A percentile compares a stretch with the other conserved stretches of the same genome.
Conservation (phyloP, 2,329 filamentous ascomycete species). For the Xylaria sp. region DNA sequence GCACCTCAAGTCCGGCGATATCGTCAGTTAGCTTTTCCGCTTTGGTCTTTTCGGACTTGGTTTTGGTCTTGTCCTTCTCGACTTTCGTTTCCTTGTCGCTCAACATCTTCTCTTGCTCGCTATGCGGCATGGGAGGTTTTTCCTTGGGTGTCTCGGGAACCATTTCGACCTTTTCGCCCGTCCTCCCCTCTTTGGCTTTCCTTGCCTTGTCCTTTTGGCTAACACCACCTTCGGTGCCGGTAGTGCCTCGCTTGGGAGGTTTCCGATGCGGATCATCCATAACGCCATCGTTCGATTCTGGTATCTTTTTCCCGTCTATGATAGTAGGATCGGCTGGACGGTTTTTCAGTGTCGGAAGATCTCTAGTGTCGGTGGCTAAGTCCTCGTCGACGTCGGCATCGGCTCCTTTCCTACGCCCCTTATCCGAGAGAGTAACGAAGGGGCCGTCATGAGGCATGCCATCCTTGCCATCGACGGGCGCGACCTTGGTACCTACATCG, state of each 20-base stretch:
- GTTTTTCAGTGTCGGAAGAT: conserved; percentile 60
- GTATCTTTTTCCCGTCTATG: conserved; percentile 70
- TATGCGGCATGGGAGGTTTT: conserved; percentile 81
- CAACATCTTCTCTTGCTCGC: conserved; percentile 77
- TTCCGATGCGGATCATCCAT: conserved; percentile 89
- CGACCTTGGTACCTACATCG: conserved; percentile 72
- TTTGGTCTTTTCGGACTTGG: conserved; percentile 58
- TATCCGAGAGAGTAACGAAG: conserved; percentile 69
- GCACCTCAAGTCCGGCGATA: conserved; percentile 68
- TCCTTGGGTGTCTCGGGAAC: conserved; percentile 87
- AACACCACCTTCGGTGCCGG: conserved; percentile 89
- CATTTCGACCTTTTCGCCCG: conserved; percentile 74
- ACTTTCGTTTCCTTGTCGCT: conserved; percentile 55
- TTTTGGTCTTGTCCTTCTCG: conserved; percentile 56
- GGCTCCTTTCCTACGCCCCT: conserved; percentile 52
- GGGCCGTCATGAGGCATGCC: conserved; percentile 94
- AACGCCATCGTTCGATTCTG: conserved; percentile 78
- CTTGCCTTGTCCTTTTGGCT: conserved; percentile 85
- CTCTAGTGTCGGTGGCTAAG: conserved; percentile 50
- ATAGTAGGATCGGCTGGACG: conserved; percentile 64
- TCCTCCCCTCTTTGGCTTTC: conserved; percentile 73
- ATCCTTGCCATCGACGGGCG: conserved; percentile 91
- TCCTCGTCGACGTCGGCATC: conserved; percentile 45
- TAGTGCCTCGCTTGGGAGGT: conserved; percentile 84
- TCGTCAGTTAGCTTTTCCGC: conserved; percentile 55